Conservation (phyloP, 495 filamentous ascomycete species). For the Aspergillus cristatus region DNA sequence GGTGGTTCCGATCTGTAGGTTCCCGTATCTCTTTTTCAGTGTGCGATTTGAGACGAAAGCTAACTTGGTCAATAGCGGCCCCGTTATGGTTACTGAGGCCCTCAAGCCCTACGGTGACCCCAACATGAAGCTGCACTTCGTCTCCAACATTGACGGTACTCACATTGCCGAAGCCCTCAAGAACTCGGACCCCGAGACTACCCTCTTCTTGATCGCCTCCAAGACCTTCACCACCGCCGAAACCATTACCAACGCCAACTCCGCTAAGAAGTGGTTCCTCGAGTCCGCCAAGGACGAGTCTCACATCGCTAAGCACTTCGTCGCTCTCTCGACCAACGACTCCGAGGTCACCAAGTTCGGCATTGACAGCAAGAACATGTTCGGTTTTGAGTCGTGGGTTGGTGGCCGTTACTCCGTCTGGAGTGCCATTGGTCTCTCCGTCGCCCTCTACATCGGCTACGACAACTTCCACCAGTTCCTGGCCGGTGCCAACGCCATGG, state of each 20-base stretch:
- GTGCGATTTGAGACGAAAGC: too few species aligned
- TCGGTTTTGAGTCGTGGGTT: constrained; percentile 96
- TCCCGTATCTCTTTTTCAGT: neutral
- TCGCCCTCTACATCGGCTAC: constrained; percentile 88
- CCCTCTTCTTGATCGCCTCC: constrained; percentile 92
- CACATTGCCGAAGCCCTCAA: constrained; percentile 92
- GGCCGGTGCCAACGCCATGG: constrained; percentile 92
- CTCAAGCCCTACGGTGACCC: constrained; percentile 87
- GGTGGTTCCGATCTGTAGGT: constrained; percentile 95
- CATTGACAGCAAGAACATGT: constrained; percentile 98
- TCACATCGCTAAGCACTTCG: constrained; percentile 94
- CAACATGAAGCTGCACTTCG: constrained; percentile 85
- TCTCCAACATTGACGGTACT: constrained; percentile 98
- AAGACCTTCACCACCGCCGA: constrained; percentile 99
- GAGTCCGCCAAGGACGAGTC: constrained; percentile 65
- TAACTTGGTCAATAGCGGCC: constrained; percentile 56
- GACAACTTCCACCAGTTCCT: constrained; percentile 98
- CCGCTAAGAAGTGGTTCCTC: constrained; percentile 94
- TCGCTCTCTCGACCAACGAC: constrained; percentile 95
- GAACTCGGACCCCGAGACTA: constrained; percentile 87
- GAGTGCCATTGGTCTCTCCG: constrained; percentile 95
- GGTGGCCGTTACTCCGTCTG: constrained; percentile 97
- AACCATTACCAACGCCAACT: constrained; percentile 93
- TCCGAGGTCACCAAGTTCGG: constrained; percentile 94
- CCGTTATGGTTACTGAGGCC: constrained; percentile 97